phyloP scores from a whole-genome alignment of 78 protist genomes.

The Dictyostelium purpureum region DNA sequence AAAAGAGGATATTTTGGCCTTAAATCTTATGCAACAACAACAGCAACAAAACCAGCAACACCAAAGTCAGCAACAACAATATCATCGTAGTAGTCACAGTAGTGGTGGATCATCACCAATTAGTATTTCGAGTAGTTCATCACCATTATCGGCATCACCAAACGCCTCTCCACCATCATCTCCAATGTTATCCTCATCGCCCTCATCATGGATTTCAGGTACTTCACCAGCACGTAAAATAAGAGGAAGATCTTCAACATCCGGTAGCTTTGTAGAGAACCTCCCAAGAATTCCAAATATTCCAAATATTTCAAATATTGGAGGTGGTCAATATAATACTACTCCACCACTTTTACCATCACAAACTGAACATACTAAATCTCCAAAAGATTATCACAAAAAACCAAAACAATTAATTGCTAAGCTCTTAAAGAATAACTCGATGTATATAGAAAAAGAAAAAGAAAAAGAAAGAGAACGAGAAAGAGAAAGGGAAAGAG shows the following conservation, averaged over 20 bases:
- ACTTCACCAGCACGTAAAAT: constrained; percentile 53
- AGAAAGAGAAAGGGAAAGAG: background rate
- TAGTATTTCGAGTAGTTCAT: background rate
- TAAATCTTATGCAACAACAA: background rate
- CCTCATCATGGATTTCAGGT: constrained; percentile 63
- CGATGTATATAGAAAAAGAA: constrained; percentile 1
- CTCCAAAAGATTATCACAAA: constrained; percentile 4
- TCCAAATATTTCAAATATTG: background rate
- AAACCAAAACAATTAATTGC: constrained; percentile 22
- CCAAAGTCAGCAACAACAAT: background rate
- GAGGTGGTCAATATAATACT: background rate
- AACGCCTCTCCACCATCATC: constrained; percentile 45
- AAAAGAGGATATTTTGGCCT: background rate
- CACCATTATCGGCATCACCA: constrained; percentile 42
- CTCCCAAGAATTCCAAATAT: background rate
- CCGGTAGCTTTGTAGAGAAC: background rate
- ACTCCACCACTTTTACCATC: constrained; percentile 1
- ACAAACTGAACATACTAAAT: background rate
- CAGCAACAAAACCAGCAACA: background rate
- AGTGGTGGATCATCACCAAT: background rate
- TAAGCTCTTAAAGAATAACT: constrained; percentile 10
- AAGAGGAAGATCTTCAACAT: constrained; percentile 13
- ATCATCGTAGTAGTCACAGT: background rate
- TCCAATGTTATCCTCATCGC: background rate
- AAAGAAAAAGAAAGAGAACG: constrained; percentile 6